Percentiles rank a stretch among this genome's conserved stretches.
Evolutionary conservation across 177 flowering plant species (phyloP).

Genomic region (Tripterygium wilfordii): DNA sequence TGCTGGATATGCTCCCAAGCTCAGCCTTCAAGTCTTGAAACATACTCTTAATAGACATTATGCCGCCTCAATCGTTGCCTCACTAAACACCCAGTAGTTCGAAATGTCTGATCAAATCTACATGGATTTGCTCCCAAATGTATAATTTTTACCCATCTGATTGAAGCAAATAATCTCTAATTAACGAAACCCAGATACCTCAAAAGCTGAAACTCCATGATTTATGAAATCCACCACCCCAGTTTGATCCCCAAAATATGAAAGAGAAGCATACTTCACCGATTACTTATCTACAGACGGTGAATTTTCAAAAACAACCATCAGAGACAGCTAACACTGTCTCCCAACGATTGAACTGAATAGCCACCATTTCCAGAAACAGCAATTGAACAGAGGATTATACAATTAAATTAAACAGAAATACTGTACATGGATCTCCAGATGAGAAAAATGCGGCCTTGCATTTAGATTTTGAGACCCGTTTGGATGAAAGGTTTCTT

Average conservation of each 20-base stretch:
- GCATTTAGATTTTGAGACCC: no score
- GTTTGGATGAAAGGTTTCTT: no score
- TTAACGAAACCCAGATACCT: constrained; percentile 1
- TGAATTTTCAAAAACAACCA: no score
- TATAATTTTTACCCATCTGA: not conserved
- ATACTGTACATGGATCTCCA: no score
- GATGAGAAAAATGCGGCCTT: no score
- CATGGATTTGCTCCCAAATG: not conserved
- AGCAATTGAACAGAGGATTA: no score
- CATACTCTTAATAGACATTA: constrained; percentile 59
- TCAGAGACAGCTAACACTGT: no score
- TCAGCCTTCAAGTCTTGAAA: constrained; percentile 79
- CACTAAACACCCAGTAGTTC: not conserved
- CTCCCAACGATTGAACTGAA: no score
- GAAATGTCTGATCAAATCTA: not conserved
- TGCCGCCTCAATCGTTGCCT: constrained; percentile 1
- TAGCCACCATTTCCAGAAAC: no score
- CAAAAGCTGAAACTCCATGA: not conserved
- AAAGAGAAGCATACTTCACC: not conserved
- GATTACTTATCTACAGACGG: no score
- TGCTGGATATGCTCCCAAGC: constrained; percentile 73
- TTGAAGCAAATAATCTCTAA: not conserved
- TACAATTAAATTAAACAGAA: no score
- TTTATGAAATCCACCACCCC: no score
- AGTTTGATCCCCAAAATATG: not conserved